Percentiles rank a stretch among this genome's conserved stretches.
phyloP scores from a whole-genome alignment of 306 rosid genomes.

The Vigna trinervia region DNA sequence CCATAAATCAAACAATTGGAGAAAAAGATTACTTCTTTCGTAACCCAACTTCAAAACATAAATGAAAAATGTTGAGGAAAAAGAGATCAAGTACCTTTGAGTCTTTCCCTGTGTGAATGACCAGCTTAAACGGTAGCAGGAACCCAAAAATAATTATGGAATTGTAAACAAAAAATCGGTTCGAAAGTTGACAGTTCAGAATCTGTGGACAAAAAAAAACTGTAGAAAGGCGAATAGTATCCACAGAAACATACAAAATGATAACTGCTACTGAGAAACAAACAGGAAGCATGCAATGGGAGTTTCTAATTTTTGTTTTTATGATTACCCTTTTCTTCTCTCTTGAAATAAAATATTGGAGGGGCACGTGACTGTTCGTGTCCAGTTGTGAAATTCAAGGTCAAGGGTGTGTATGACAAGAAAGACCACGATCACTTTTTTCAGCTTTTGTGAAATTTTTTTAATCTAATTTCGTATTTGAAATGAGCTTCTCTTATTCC shows the following conservation, averaged over 20 bases:
- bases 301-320: slow-evolving; percentile 53
- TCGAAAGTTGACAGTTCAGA: neutral
- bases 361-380: slow-evolving; percentile 66
- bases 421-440: slow-evolving; percentile 43
- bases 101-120: slow-evolving; percentile 53
- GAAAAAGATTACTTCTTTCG: slow-evolving; percentile 6
- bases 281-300: slow-evolving; percentile 31
- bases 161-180: slow-evolving; percentile 8
- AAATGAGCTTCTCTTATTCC: slow-evolving; percentile 56
- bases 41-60: neutral
- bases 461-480: slow-evolving; percentile 8
- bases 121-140: slow-evolving; percentile 19
- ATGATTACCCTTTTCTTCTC: slow-evolving; percentile 36
- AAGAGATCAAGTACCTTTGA: slow-evolving; percentile 52
- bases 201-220: slow-evolving; percentile 14
- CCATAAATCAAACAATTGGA: neutral
- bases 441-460: slow-evolving; percentile 50
- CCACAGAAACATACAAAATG: slow-evolving; percentile 22
- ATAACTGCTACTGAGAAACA: slow-evolving; percentile 33
- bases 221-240: slow-evolving; percentile 49
- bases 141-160: slow-evolving; percentile 24
- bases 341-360: slow-evolving; percentile 1
- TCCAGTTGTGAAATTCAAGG: slow-evolving; percentile 55
- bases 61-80: slow-evolving; percentile 30
- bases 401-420: neutral